Base-by-base conservation (phyloP, 371 early-diverging fungal species). In the Apophysomyces variabilis region DNA sequence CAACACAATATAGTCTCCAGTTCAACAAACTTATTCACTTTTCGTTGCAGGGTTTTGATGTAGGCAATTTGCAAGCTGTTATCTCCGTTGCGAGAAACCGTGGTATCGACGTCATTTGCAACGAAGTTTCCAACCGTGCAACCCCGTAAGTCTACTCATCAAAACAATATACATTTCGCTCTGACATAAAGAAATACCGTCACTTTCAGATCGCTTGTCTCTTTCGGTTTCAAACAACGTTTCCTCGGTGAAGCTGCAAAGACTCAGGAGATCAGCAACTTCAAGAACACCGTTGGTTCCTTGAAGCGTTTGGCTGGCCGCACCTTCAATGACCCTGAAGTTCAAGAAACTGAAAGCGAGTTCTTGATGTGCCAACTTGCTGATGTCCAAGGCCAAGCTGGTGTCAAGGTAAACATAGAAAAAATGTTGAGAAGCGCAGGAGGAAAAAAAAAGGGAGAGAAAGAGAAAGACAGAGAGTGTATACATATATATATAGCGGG, bases 221-320 rank as follows among this genome's bases (percentile, higher is more conserved):
- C 96, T 36, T 97, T 98, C 74, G 96, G 97, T 65, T 78, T 85
- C 69, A 96, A 96, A 87, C 96, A 95, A 80, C 91, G 98, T 77
- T 95, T 87, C 79, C 85, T 97, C 64, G 98, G 98, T 75, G 98
- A 98, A 85, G 78, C 92, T 64, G 98, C 97, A 57, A 96, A 96
- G 86, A 96, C 93, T 38, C 91, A 91, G 84, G 95, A 96, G 85
- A 86, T 95, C 74, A 91, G 89, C 79, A 96, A 97, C 88, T 97
- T 96, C 73, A 94, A 95, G 80, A 96, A 96, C 85, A 99, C 99
- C 66, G 89, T 99, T 65, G 86, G 87, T 64, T 90, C 92, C 56
- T 82, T 98, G 75, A 99, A 99, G 88, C 95, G 99, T 74, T 82
- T 99, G 61, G 88, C 94, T 60, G 99, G 99, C 56, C 92, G 98